Percentiles rank a stretch among this genome's conserved stretches.
These are phyloP conservation scores for Aspergillus texensis DNA, from an alignment of 2,329 filamentous ascomycete species.

Conservation along the genomic window DNA sequence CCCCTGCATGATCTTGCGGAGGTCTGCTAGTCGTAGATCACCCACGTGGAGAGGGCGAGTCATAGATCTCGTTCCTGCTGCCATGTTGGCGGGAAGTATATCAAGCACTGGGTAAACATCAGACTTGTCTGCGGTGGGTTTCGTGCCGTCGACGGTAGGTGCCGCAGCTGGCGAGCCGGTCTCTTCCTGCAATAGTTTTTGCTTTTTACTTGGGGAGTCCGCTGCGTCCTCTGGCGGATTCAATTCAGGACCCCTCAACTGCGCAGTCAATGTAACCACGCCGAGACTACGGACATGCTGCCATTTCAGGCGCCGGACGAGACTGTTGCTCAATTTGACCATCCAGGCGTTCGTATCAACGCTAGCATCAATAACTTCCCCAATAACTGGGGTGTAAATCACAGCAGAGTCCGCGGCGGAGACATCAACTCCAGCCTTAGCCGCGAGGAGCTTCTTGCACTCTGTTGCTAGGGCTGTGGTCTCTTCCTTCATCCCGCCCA, in stretches of 20 bases:
- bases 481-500: conserved; percentile 77
- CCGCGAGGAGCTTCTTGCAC: conserved; percentile 68
- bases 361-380: conserved; percentile 78
- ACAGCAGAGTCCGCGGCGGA: conserved; percentile 60
- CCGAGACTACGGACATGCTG: conserved; percentile 88
- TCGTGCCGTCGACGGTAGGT: conserved; percentile 21
- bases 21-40: conserved; percentile 83
- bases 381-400: conserved; percentile 80
- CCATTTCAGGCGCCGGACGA: conserved; percentile 89
- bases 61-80: conserved; percentile 72
- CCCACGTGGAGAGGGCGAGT: conserved; percentile 92
- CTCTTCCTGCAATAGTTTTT: conserved; percentile 53
- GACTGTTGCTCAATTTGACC: conserved; percentile 80
- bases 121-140: conserved; percentile 31
- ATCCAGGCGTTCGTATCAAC: conserved; percentile 98
- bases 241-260: conserved; percentile 56
- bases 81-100: conserved; percentile 61
- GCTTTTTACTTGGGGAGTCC: conserved; percentile 53
- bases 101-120: conserved; percentile 57
- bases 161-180: conserved; percentile 32
- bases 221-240: conserved; percentile 34
- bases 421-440: conserved; percentile 40
- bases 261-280: conserved; percentile 88
- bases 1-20: conserved; percentile 79
- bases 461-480: conserved; percentile 77